These are phyloP conservation scores for Gossypium mustelinum DNA, from an alignment of 345 rosid genomes.

Conservation along the genomic window DNA sequence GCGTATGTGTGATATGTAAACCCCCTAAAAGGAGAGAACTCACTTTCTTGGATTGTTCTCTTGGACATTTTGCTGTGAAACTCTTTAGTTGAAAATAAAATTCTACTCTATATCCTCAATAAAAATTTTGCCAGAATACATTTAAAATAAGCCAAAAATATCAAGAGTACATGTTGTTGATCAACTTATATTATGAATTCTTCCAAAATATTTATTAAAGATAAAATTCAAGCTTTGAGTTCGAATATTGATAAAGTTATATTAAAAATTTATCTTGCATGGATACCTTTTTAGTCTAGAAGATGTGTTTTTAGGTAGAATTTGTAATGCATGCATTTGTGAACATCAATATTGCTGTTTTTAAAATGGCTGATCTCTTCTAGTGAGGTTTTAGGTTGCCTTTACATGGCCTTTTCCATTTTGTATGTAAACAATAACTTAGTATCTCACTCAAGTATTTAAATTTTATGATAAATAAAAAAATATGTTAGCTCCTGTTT, in stretches of 20 bases:
- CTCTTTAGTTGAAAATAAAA: conserved; percentile 3
- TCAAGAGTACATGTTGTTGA: neutral
- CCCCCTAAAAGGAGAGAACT: too few relatives aligned
- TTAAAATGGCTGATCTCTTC: neutral
- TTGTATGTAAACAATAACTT: neutral
- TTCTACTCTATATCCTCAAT: neutral
- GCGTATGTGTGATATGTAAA: too few relatives aligned
- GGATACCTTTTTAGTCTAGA: neutral
- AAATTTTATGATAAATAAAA: too few relatives aligned
- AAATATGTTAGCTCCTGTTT: too few relatives aligned
- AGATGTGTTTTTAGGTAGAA: neutral
- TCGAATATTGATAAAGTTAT: neutral
- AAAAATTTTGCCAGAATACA: neutral
- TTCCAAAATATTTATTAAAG: neutral
- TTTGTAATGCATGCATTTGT: neutral
- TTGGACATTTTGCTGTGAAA: neutral
- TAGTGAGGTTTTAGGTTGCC: neutral
- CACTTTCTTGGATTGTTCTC: too few relatives aligned
- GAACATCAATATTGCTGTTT: neutral
- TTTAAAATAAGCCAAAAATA: neutral
- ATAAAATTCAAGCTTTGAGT: neutral
- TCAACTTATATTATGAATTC: neutral
- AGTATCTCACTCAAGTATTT: too few relatives aligned
- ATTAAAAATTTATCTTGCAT: neutral
- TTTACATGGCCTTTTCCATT: neutral